Conservation (phyloP, 495 filamentous ascomycete species). For the Saxophila tyrrhenica region DNA sequence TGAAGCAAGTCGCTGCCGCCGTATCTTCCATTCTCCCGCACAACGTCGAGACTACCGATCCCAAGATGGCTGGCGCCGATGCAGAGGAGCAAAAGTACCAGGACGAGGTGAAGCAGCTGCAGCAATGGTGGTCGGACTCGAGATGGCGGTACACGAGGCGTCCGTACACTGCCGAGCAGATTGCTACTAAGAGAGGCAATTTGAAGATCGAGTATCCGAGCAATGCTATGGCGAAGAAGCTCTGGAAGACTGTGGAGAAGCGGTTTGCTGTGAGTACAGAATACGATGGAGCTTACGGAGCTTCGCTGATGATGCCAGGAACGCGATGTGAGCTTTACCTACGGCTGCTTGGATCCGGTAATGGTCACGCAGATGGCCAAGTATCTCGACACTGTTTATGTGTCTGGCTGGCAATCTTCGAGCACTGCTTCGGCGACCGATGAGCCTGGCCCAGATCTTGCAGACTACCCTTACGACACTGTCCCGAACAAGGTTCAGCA, state of each 20-base stretch:
- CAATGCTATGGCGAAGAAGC: conserved; percentile 80
- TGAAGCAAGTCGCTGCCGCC: conserved; percentile 16
- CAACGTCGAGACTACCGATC: neutral
- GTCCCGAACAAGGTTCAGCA: conserved; percentile 97
- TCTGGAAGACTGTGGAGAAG: conserved; percentile 78
- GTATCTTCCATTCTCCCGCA: conserved; percentile 12
- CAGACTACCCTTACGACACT: conserved; percentile 96
- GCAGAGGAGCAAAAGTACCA: conserved; percentile 69
- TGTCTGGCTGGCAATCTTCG: conserved; percentile 97
- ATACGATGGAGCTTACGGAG: neutral
- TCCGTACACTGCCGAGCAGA: conserved; percentile 91
- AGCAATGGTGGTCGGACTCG: conserved; percentile 87
- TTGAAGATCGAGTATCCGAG: conserved; percentile 87
- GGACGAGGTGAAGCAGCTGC: conserved; percentile 72
- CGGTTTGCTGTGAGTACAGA: conserved; percentile 59
- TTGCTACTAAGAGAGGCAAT: conserved; percentile 86
- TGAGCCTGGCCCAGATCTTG: conserved; percentile 94
- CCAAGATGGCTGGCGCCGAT: conserved; percentile 26
- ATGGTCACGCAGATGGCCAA: conserved; percentile 99
- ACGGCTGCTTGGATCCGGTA: conserved; percentile 92
- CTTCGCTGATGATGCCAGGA: conserved; percentile 37
- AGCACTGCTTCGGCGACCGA: conserved; percentile 89
- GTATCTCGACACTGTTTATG: conserved; percentile 95
- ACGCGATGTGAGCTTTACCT: conserved; percentile 79
- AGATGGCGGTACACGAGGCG: conserved; percentile 89